phyloP scores from a whole-genome alignment of 2,329 filamentous ascomycete species.

The Aspergillus brunneoviolaceus region DNA sequence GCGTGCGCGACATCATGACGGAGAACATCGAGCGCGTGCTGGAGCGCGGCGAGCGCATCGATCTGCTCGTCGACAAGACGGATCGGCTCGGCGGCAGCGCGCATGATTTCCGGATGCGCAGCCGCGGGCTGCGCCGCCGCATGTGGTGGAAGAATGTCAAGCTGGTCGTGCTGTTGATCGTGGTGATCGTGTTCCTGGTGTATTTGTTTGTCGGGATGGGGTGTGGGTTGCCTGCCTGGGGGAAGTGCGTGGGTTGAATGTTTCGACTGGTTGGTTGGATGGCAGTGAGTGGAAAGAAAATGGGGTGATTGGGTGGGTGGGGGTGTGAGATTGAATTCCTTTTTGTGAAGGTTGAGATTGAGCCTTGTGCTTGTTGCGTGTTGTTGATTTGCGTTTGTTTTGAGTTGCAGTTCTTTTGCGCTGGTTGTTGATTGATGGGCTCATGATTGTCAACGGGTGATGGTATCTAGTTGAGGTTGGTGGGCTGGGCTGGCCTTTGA shows the following conservation, averaged over 20 bases:
- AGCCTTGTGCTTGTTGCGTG: background rate
- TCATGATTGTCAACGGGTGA: background rate
- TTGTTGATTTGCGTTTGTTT: background rate
- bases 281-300: background rate
- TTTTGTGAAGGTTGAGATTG: background rate
- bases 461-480: background rate
- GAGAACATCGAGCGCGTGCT: constrained; percentile 89
- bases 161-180: constrained; percentile 80
- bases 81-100: constrained; percentile 85
- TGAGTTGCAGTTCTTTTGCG: background rate
- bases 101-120: constrained; percentile 84
- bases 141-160: constrained; percentile 99
- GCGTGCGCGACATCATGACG: constrained; percentile 89
- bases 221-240: constrained; percentile 64
- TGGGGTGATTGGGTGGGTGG: background rate
- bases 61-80: constrained; percentile 94
- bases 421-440: background rate
- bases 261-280: constrained; percentile 1
- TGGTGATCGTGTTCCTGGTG: constrained; percentile 65
- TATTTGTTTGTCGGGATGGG: constrained; percentile 72
- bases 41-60: constrained; percentile 88
- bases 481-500: background rate
- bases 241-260: constrained; percentile 40
- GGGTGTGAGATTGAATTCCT: background rate
- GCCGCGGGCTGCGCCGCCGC: constrained; percentile 77